A percentile compares a stretch with the other conserved stretches of the same genome.
These are phyloP conservation scores for Dactylella cylindrospora DNA, from an alignment of 2,329 filamentous ascomycete species.

Conservation along the genomic window DNA sequence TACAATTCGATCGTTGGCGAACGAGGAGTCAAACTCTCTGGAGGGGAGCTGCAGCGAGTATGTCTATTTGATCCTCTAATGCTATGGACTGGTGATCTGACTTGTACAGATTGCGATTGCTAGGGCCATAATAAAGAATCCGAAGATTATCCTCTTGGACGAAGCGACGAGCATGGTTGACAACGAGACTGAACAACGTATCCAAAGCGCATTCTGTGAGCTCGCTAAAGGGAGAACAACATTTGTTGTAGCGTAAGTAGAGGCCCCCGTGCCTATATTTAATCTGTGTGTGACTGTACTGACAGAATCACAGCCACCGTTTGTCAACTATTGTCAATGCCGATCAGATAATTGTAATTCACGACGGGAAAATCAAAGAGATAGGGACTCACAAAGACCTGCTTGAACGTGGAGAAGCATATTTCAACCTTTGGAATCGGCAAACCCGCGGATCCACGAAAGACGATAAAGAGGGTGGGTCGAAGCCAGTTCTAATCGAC, in stretches of 20 bases:
- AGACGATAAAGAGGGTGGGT: constrained; percentile 15
- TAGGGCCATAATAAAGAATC: constrained; percentile 54
- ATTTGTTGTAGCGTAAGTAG: constrained; percentile 57
- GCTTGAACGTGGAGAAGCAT: constrained; percentile 62
- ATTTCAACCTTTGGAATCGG: constrained; percentile 66
- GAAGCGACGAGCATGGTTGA: constrained; percentile 59
- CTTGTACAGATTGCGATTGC: constrained; percentile 49
- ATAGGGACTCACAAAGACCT: constrained; percentile 64
- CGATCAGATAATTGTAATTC: constrained; percentile 67
- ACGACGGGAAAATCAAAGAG: constrained; percentile 65
- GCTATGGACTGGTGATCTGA: constrained; percentile 8
- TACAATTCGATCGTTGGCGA: constrained; percentile 58
- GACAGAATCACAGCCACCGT: constrained; percentile 58
- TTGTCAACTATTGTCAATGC: constrained; percentile 71
- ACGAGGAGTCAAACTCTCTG: constrained; percentile 57
- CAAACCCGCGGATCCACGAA: constrained; percentile 54
- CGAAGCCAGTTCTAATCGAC: constrained; percentile 27
- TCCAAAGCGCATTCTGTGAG: constrained; percentile 56
- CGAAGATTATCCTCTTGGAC: constrained; percentile 56
- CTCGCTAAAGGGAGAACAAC: constrained; percentile 58
- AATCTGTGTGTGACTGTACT: constrained; percentile 4
- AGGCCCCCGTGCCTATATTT: constrained; percentile 49
- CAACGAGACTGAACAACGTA: constrained; percentile 54
- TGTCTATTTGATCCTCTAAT: not conserved
- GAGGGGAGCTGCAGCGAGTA: constrained; percentile 58